phyloP scores from a whole-genome alignment of 441 rosid genomes.

The Euphorbia schlechtendalii region DNA sequence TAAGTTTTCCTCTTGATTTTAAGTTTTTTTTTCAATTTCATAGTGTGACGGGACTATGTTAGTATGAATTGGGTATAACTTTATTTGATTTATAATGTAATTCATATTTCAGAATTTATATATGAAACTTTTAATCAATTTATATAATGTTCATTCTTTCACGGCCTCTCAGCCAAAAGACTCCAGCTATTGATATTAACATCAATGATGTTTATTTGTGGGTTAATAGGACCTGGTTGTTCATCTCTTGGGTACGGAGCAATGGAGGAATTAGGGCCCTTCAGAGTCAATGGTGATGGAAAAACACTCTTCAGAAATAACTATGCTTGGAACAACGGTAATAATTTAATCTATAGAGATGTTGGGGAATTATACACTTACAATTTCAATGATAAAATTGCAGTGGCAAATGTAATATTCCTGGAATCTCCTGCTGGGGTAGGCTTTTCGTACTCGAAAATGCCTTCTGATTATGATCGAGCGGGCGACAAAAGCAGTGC shows the following conservation, averaged over 20 bases:
- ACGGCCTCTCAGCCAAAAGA: neutral
- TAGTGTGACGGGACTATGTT: too few species aligned
- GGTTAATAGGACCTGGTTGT: conserved; percentile 32
- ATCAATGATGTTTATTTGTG: neutral
- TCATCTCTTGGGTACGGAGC: conserved; percentile 37
- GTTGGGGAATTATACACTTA: neutral
- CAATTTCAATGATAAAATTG: neutral
- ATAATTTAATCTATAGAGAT: neutral
- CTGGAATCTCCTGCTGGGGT: conserved; percentile 37
- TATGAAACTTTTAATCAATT: too few species aligned
- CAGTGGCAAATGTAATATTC: conserved; percentile 30
- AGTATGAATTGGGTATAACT: too few species aligned
- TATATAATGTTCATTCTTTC: too few species aligned
- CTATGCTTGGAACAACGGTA: conserved; percentile 37
- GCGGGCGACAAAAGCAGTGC: conserved; percentile 26
- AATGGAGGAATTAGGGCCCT: conserved; percentile 39
- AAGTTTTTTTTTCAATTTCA: too few species aligned
- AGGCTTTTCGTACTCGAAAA: conserved; percentile 34
- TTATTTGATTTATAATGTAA: too few species aligned
- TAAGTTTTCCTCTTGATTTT: too few species aligned
- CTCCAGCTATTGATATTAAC: neutral
- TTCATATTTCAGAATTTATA: too few species aligned
- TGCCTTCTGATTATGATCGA: conserved; percentile 20
- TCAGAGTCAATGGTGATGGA: conserved; percentile 28
- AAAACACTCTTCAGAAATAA: conserved; percentile 25